These are phyloP conservation scores for Dictyostelium firmibasis DNA, from an alignment of 78 protist genomes.

Conservation along the genomic window DNA sequence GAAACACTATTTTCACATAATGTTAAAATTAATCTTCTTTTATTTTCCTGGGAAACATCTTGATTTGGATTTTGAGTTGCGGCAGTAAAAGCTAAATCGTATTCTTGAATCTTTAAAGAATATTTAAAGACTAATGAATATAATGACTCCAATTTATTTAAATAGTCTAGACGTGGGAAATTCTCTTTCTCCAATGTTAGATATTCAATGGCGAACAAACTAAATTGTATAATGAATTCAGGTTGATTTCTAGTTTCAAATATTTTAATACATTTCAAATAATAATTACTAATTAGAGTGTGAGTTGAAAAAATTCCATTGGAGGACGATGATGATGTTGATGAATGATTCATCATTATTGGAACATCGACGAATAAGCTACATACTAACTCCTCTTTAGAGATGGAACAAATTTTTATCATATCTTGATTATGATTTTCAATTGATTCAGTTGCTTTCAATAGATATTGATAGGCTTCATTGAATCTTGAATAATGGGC, in stretches of 20 bases:
- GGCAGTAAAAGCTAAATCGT: conserved; percentile 21
- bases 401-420: background rate
- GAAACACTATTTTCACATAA: conserved; percentile 8
- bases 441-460: conserved; percentile 12
- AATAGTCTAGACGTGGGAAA: background rate
- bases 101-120: conserved; percentile 15
- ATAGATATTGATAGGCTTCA: conserved; percentile 28
- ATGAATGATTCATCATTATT: background rate
- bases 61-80: conserved; percentile 23
- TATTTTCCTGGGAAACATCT: background rate
- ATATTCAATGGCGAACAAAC: conserved; percentile 8
- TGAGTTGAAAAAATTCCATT: background rate
- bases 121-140: conserved; percentile 13
- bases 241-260: conserved; percentile 45
- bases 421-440: background rate
- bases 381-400: conserved; percentile 29
- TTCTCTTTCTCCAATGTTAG: background rate
- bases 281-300: background rate
- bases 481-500: conserved; percentile 25
- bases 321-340: too few species aligned
- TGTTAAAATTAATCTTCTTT: background rate
- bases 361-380: conserved; percentile 20
- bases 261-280: conserved; percentile 31
- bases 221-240: conserved; percentile 35
- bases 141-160: background rate